phyloP scores from a whole-genome alignment of 2,329 filamentous ascomycete genomes.

The Fonsecaea nubica region DNA sequence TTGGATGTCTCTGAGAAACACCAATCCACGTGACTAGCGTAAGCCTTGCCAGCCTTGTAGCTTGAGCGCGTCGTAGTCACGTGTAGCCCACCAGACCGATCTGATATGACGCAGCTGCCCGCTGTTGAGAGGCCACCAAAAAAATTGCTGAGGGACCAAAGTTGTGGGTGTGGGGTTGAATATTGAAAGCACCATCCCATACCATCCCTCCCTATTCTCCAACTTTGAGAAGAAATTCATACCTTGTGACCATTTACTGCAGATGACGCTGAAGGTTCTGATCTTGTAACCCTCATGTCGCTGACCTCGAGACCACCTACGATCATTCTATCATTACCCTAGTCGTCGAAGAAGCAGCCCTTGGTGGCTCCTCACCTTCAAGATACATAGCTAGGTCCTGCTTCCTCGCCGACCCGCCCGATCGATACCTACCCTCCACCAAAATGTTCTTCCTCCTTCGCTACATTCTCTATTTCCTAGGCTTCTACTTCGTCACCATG shows the following conservation, averaged over 20 bases:
- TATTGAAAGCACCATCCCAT: slow-evolving; percentile 1
- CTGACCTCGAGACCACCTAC: slow-evolving; percentile 7
- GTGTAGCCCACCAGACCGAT: neutral
- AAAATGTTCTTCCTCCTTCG: slow-evolving; percentile 43
- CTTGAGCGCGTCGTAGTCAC: neutral
- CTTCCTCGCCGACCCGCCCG: neutral
- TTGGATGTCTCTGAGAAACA: neutral
- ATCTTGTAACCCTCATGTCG: slow-evolving; percentile 16
- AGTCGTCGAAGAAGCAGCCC: neutral
- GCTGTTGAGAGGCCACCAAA: slow-evolving; percentile 1
- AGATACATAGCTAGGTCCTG: neutral
- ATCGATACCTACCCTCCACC: slow-evolving; percentile 3
- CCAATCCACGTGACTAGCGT: neutral
- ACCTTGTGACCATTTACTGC: slow-evolving; percentile 21
- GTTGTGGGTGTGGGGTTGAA: slow-evolving; percentile 7
- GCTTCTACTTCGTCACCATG: slow-evolving; percentile 69
- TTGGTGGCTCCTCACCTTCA: neutral
- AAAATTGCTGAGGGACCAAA: slow-evolving; percentile 6
- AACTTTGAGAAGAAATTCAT: slow-evolving; percentile 8
- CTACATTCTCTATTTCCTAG: slow-evolving; percentile 53
- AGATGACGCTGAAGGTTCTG: neutral
- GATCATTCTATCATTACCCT: slow-evolving; percentile 6
- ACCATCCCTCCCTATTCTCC: slow-evolving; percentile 5
- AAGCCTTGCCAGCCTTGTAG: neutral
- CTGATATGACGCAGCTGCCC: slow-evolving; percentile 2